These are phyloP conservation scores for Coemansia sp. DNA, from an alignment of 192 early-diverging fungal genomes.

Conservation along the genomic window DNA sequence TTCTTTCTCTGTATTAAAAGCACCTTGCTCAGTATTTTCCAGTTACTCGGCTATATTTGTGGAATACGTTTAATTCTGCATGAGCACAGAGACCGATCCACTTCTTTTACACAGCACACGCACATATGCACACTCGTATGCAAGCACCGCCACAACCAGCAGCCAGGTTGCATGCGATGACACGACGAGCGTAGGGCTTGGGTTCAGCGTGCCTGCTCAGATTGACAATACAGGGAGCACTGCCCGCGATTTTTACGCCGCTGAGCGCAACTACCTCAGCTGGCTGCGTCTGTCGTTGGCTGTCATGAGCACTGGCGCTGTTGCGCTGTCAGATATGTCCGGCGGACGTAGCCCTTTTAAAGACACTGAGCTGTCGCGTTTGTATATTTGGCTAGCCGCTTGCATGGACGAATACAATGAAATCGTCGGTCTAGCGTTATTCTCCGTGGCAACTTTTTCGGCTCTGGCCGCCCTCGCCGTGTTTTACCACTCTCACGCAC, in stretches of 20 bases:
- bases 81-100: neutral
- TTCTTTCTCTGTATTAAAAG: no score
- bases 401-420: neutral
- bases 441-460: slow-evolving; percentile 22
- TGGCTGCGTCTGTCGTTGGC: slow-evolving; percentile 37
- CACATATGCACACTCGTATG: neutral
- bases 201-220: neutral
- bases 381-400: slow-evolving; percentile 8
- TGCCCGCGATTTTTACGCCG: slow-evolving; percentile 46
- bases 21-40: no score
- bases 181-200: neutral
- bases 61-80: neutral
- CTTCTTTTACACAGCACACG: neutral
- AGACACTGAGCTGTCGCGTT: neutral
- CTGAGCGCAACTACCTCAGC: slow-evolving; percentile 49
- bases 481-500: slow-evolving; percentile 27
- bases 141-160: slow-evolving; percentile 10
- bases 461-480: slow-evolving; percentile 13
- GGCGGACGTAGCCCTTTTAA: neutral
- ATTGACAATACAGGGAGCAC: slow-evolving; percentile 38
- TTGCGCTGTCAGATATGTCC: slow-evolving; percentile 10
- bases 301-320: slow-evolving; percentile 37
- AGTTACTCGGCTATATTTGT: no score
- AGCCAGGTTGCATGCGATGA: neutral
- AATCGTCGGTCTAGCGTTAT: slow-evolving; percentile 10